Base-by-base conservation (phyloP, 2,329 filamentous ascomycete species). In the Cladophialophora carrionii region DNA sequence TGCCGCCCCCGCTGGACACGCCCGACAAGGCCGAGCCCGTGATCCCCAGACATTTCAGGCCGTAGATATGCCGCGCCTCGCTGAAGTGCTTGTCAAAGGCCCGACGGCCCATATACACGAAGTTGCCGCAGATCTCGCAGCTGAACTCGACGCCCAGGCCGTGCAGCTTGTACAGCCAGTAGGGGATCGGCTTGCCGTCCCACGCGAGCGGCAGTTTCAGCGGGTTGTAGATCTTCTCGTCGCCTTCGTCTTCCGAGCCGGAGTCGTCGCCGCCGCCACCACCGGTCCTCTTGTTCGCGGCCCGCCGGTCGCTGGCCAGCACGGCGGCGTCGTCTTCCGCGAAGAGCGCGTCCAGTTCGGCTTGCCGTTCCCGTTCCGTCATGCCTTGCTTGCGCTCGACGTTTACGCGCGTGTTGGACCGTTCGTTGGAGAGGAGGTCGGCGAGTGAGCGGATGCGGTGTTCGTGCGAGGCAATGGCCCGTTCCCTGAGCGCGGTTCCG, bases 51-150 rank as follows among this genome's bases (percentile, higher is more conserved):
- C 94, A 96, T 77, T 96, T 95, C 71, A 99, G 80, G 0, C 95
- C 95, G 75, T 96, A 95, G 56, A 98, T 90, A 75, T 99, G 95
- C 60, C 92, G 84, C 8, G 91, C 88, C 77, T 99, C 95, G 71
- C 93, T 96, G 80, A 99, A 99, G 77, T 99, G 95, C 82, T 99
- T 99, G 76, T 99, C 95, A 73, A 97, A 99, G 0, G 93, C 93
- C 57, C 95, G 87, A 26, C 95, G 86, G 17, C 95, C 95, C 90
- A 96, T 97, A 81, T 98, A 98, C n/a, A 97, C 92, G 74, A 92
- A 97, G 78, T 98, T 98, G 62, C 95, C 95, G 75, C 95, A 99
- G 63, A 99, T 91, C 76, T 99, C 94, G 81, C 95, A 99, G 0
- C 90, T 85, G 71, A 97, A 96, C 73, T 99, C 95, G 12, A 96